Evolutionary conservation across 1,284 basidiomycete species (phyloP).

Genomic region (Heterobasidion parviporum): DNA sequence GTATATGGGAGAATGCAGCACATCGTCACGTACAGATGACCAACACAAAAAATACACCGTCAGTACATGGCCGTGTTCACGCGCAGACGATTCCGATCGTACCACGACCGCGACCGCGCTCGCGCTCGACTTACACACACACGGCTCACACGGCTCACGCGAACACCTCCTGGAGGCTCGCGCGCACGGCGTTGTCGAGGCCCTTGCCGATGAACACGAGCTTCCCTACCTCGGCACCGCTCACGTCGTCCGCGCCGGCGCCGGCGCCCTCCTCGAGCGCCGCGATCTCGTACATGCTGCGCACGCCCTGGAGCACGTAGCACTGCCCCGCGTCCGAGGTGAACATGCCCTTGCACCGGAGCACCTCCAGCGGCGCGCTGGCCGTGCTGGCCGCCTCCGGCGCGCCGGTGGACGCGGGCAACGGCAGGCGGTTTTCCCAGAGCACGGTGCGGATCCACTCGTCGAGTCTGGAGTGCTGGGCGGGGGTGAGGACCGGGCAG

Average conservation of each 20-base stretch:
- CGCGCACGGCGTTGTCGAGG: constrained; percentile 42
- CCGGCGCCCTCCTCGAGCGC: constrained; percentile 12
- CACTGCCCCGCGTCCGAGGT: constrained; percentile 41
- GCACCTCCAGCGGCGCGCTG: constrained; percentile 38
- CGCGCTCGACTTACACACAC: too few species aligned
- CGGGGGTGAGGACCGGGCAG: constrained; percentile 47
- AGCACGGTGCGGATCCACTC: constrained; percentile 72
- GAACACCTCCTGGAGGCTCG: constrained; percentile 32
- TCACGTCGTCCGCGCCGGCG: constrained; percentile 23
- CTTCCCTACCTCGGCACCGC: constrained; percentile 58
- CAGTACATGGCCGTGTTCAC: not conserved
- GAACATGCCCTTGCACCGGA: constrained; percentile 72
- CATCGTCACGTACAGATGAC: not conserved
- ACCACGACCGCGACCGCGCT: too few species aligned
- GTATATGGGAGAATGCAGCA: too few species aligned
- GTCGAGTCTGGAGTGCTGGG: constrained; percentile 48
- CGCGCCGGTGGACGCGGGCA: constrained; percentile 12
- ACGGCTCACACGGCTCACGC: too few species aligned
- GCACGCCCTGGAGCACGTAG: constrained; percentile 78
- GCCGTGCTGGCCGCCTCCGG: not conserved
- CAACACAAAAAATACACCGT: not conserved
- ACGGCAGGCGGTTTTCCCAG: constrained; percentile 55
- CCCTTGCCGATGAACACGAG: constrained; percentile 85
- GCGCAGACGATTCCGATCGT: not conserved
- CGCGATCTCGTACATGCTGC: constrained; percentile 70